Conservation (phyloP, 2,329 filamentous ascomycete species). For the Fusarium hostae region DNA sequence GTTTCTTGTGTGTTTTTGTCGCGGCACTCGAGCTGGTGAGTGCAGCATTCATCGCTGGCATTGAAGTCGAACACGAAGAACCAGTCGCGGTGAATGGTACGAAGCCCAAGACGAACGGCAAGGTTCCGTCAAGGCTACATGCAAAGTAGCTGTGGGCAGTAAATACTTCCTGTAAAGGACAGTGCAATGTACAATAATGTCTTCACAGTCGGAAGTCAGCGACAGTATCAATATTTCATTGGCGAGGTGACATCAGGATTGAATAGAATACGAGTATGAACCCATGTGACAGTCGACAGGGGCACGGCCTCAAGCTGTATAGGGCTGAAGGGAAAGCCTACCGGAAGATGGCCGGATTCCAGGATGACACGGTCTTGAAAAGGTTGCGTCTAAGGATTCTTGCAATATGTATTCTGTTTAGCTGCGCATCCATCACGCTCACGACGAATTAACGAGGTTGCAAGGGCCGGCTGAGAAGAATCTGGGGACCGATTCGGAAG, state of each 20-base stretch:
- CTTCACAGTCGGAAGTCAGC: neutral
- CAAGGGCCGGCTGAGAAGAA: slow-evolving; percentile 10
- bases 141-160: slow-evolving; percentile 4
- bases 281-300: slow-evolving; percentile 11
- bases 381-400: slow-evolving; percentile 27
- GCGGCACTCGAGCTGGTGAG: slow-evolving; percentile 87
- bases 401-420: slow-evolving; percentile 23
- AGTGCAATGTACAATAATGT: neutral
- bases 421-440: slow-evolving; percentile 20
- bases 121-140: neutral
- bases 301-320: slow-evolving; percentile 12
- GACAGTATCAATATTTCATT: neutral
- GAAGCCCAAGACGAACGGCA: slow-evolving; percentile 31
- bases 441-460: slow-evolving; percentile 8
- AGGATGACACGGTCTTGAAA: slow-evolving; percentile 17
- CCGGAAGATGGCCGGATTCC: slow-evolving; percentile 43
- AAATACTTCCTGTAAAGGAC: neutral
- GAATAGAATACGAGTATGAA: neutral
- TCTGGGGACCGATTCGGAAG: slow-evolving; percentile 27
- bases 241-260: neutral
- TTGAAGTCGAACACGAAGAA: slow-evolving; percentile 67
- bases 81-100: slow-evolving; percentile 4
- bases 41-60: slow-evolving; percentile 81
- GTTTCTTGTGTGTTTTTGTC: slow-evolving; percentile 89
- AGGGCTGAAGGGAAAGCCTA: slow-evolving; percentile 36